Percentiles rank a stretch among this genome's conserved stretches.
phyloP scores from a whole-genome alignment of 768 basidiomycete genomes.

The Pulveroboletus sp. region DNA sequence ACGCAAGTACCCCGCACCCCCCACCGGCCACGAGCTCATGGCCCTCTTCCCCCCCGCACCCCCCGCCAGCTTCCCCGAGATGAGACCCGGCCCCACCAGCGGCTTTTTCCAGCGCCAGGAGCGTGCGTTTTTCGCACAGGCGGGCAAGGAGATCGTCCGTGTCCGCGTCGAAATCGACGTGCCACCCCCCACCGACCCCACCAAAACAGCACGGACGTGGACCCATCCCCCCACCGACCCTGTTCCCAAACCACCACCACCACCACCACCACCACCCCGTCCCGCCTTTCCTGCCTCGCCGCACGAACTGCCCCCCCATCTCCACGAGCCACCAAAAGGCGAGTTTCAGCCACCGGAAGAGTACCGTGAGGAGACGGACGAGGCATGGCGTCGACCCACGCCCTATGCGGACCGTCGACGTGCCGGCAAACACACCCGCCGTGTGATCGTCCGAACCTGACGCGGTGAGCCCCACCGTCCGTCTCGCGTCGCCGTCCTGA shows the following conservation, averaged over 20 bases:
- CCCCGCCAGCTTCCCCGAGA: constrained; percentile 53
- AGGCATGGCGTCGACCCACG: constrained; percentile 70
- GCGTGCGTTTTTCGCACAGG: constrained; percentile 77
- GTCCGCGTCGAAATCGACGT: constrained; percentile 71
- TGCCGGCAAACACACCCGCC: constrained; percentile 77
- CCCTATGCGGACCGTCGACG: constrained; percentile 72
- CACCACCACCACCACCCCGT: constrained; percentile 24
- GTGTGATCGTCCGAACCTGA: constrained; percentile 56
- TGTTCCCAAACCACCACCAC: constrained; percentile 31
- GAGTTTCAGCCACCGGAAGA: constrained; percentile 43
- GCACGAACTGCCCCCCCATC: constrained; percentile 35
- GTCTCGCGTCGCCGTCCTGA: not conserved
- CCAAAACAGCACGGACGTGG: constrained; percentile 36
- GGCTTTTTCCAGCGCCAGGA: constrained; percentile 75
- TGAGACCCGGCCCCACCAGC: constrained; percentile 63
- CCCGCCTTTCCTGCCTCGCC: constrained; percentile 29
- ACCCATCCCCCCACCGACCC: constrained; percentile 36
- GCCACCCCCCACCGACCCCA: constrained; percentile 13
- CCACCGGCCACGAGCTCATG: constrained; percentile 83
- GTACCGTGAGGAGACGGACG: constrained; percentile 57
- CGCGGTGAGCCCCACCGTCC: constrained; percentile 1
- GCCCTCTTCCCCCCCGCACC: constrained; percentile 75
- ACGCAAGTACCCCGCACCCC: constrained; percentile 72
- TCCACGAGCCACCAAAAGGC: constrained; percentile 26
- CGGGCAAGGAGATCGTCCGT: constrained; percentile 74